phyloP scores from a whole-genome alignment of 2,329 filamentous ascomycete genomes.

The Exophiala lecanii-corni region DNA sequence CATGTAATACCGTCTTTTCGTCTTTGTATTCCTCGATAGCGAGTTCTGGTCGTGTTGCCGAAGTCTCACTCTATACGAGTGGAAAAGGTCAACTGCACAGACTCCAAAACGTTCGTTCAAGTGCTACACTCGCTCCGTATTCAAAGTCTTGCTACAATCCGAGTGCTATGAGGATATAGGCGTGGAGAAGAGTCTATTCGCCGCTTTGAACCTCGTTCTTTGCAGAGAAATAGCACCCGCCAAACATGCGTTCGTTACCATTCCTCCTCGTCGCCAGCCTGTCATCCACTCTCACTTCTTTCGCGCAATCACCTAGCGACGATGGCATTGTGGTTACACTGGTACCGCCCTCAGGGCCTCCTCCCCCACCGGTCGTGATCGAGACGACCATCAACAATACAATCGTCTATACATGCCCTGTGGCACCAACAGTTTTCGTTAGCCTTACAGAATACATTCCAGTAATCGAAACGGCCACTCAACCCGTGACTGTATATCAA shows the following conservation, averaged over 20 bases:
- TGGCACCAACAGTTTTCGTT: slow-evolving; percentile 17
- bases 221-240: slow-evolving; percentile 2
- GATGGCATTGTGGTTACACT: neutral
- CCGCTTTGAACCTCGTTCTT: slow-evolving; percentile 1
- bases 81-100: too few species aligned
- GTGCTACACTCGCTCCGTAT: neutral
- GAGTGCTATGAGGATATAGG: neutral
- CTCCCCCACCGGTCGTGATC: slow-evolving; percentile 5
- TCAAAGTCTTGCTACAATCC: neutral
- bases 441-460: slow-evolving; percentile 16
- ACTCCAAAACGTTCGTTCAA: neutral
- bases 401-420: slow-evolving; percentile 13
- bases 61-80: too few species aligned
- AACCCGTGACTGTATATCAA: slow-evolving; percentile 21
- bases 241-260: slow-evolving; percentile 7
- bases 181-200: slow-evolving; percentile 1
- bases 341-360: slow-evolving; percentile 4
- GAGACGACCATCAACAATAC: slow-evolving; percentile 11
- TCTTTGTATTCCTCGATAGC: too few species aligned
- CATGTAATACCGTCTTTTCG: too few species aligned
- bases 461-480: slow-evolving; percentile 4
- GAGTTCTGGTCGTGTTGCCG: too few species aligned
- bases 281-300: slow-evolving; percentile 9
- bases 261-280: slow-evolving; percentile 6
- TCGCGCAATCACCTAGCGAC: slow-evolving; percentile 6